phyloP scores from a whole-genome alignment of 1,139 yeast genomes.

The Geotrichum restrictum region DNA sequence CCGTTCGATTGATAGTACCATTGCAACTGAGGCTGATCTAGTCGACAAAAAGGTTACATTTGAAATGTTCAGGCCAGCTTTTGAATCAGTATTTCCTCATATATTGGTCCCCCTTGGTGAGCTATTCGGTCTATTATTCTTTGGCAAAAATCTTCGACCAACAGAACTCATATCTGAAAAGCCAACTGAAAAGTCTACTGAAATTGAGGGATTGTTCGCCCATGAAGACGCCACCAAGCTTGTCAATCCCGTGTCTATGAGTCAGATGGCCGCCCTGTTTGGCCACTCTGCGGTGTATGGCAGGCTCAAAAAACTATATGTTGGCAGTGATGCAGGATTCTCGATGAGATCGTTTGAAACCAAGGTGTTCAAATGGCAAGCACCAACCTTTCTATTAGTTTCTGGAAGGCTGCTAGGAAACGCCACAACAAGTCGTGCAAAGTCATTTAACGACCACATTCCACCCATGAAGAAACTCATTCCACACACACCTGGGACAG shows the following conservation, averaged over 20 bases:
- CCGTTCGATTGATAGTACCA: slow-evolving; percentile 23
- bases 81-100: slow-evolving; percentile 26
- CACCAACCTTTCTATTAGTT: slow-evolving; percentile 70
- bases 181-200: background rate
- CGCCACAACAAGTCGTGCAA: slow-evolving; percentile 23
- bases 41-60: slow-evolving; percentile 25
- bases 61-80: slow-evolving; percentile 25
- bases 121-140: slow-evolving; percentile 25
- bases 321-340: slow-evolving; percentile 75
- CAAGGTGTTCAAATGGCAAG: slow-evolving; percentile 84
- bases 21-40: slow-evolving; percentile 19
- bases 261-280: slow-evolving; percentile 41
- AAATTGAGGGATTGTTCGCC: slow-evolving; percentile 14
- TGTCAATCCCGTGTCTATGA: slow-evolving; percentile 42
- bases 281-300: slow-evolving; percentile 29
- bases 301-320: slow-evolving; percentile 58
- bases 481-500: slow-evolving; percentile 15
- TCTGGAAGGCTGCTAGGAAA: slow-evolving; percentile 49
- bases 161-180: background rate
- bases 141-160: background rate
- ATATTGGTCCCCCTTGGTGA: slow-evolving; percentile 29
- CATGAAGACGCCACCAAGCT: slow-evolving; percentile 33
- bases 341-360: slow-evolving; percentile 83
- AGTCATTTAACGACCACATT: slow-evolving; percentile 28
- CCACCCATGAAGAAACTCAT: slow-evolving; percentile 28